Base-by-base conservation (phyloP, 176 grass and related monocot species). In the Chloris gayana region DNA sequence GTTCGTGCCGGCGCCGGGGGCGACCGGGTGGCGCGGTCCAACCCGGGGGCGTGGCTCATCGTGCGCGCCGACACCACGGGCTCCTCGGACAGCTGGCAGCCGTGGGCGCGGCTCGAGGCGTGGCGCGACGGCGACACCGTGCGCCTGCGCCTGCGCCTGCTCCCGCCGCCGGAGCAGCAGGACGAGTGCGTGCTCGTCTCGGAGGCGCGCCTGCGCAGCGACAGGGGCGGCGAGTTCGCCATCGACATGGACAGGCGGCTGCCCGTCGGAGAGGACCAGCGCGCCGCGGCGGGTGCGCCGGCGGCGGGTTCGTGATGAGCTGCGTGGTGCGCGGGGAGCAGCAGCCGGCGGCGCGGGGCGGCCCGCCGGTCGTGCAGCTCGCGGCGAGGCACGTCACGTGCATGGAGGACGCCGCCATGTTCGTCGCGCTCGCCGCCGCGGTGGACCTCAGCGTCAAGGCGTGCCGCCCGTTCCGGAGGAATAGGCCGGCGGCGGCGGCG, bases 391-490 rank as follows among this genome's bases (percentile, higher is more conserved):
- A 98, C 64, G 88, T 94, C 8, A 79, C 85, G 49, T 98, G 92
- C 61, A 73, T 92, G 67, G 92, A 98, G 88, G 95, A 98, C 69
- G 95, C 90, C 17, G 95, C 95, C 8, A 90, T 93, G 72, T 95
- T 98, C 69, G 73, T 95, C 14, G 92, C 95, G 14, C 92, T 98
- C 74, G 88, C 95, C 5, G 90, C 89, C 31, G 95, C 95, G 7
- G 92, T 93, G 21, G 92, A 98, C 76, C 95, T 98, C 42, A 94
- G 95, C 70, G 85, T 98, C 50, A 98, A 98, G 81, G 95, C 92
- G 8, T 98, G 95, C 78, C 88, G 81, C 37, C 90, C 85, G 44
- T 98, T 98, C 80, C 82, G 62, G 56, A 80, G 86, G 86, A 98
- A 87, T 10, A 44, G 12, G 41, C 41, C 41, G 41, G 1, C 41